phyloP scores from a whole-genome alignment of 768 basidiomycete species.

The Udeniomyces megalosporus region DNA sequence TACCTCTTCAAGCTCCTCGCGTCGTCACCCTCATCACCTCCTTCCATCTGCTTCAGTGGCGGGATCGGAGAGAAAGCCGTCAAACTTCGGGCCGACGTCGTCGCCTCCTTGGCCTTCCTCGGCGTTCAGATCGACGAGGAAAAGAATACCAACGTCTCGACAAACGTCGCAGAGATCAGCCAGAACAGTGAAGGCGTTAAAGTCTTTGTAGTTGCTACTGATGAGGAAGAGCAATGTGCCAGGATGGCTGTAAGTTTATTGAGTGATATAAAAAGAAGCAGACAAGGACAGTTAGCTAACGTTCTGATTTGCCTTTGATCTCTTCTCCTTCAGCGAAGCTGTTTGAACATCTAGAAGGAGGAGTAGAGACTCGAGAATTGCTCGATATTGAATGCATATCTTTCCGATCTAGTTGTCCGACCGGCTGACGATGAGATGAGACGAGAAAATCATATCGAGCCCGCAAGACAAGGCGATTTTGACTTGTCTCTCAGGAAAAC shows the following conservation, averaged over 20 bases:
- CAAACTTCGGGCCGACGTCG: constrained; percentile 46
- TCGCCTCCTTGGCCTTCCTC: constrained; percentile 40
- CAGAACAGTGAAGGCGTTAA: constrained; percentile 21
- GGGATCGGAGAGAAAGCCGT: constrained; percentile 68
- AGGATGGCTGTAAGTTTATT: constrained; percentile 13
- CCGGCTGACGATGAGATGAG: too few relatives aligned
- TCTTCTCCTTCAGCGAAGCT: too few relatives aligned
- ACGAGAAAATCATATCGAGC: too few relatives aligned
- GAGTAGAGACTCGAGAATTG: too few relatives aligned
- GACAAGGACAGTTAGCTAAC: too few relatives aligned
- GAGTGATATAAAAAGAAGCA: too few relatives aligned
- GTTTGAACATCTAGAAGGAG: too few relatives aligned
- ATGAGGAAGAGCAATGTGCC: constrained; percentile 28
- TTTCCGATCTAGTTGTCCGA: too few relatives aligned
- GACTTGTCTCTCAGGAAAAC: too few relatives aligned
- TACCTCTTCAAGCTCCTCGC: constrained; percentile 52
- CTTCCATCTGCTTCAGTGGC: constrained; percentile 61
- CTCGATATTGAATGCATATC: too few relatives aligned
- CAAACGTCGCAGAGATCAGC: constrained; percentile 24
- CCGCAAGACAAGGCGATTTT: too few relatives aligned
- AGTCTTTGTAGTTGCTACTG: constrained; percentile 31
- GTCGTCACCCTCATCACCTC: constrained; percentile 29
- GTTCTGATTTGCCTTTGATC: too few relatives aligned
- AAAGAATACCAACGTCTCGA: constrained; percentile 34
- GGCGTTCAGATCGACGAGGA: constrained; percentile 44